Base-by-base conservation (phyloP, 2,329 filamentous ascomycete species). In the Lasiodiplodia theobromae region DNA sequence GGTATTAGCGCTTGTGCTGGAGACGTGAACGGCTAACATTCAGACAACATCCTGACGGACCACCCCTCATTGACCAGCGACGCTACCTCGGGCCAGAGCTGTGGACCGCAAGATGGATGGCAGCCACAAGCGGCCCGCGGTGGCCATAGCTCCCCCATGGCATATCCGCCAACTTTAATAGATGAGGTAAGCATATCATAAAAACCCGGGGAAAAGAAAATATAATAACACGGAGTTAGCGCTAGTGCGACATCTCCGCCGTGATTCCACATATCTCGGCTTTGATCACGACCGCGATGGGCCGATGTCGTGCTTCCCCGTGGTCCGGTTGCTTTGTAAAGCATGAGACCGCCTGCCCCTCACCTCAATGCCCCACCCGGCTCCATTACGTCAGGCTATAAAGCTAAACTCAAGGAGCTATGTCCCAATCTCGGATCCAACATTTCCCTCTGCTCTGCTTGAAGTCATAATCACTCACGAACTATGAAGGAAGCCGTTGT, bases 401-500 rank as follows among this genome's bases (percentile, higher is more conserved):
- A 63, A 51, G 16, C 5, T 31, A 16, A 25, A 3, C 37, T 38
- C 37, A 11, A 18, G 21, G 38, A 37, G 54, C n/a, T 21, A 37
- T 16, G 6, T 37, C 25, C 28, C 28, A 28, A 28, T n/a, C 16
- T 21, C 3, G 21, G 4, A 6, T 25, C 21, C 51, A 25, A 25
- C 51, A 28, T 53, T 14, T 5, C 51, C 16, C 38, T 31, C 23
- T 18, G 1, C 11, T 14, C 40, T 25, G 21, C 47, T 49, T 49
- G 40, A 51, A 28, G 11, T 12, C 10, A 57, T 16, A 14, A 23
- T 6, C 52, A 37, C 18, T 21, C 25, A 70, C 21, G 11, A 75
- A 70, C 21, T 11, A 75, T 75, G 74, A 76, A 75, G 70, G 72
- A 75, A 73, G 74, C 73, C 16, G 72, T 75, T 53, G 69, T 75